Evolutionary conservation across 352 stramenopile species (phyloP).

Genomic region (Plasmopara halstedii): DNA sequence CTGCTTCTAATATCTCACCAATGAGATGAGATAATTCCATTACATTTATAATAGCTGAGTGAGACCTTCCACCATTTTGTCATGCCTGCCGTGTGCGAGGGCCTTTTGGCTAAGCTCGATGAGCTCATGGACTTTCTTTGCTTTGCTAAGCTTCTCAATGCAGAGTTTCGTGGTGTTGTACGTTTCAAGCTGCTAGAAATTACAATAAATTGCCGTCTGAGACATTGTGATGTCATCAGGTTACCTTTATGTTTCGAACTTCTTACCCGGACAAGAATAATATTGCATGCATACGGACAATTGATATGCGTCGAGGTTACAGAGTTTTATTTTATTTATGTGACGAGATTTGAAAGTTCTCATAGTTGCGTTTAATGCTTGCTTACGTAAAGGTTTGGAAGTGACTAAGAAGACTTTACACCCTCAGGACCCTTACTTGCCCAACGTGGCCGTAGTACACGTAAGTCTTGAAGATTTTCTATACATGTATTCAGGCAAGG

Average conservation of each 20-base stretch:
- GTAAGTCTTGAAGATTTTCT: constrained; percentile 76
- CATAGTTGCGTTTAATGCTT: no score
- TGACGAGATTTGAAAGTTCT: no score
- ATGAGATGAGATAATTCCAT: no score
- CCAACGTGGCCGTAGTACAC: constrained; percentile 59
- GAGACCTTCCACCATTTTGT: background rate
- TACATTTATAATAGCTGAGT: background rate
- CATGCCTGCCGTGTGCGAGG: constrained; percentile 47
- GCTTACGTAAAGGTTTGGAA: constrained; percentile 29
- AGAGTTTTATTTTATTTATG: background rate
- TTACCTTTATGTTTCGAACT: constrained; percentile 74
- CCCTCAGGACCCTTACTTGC: constrained; percentile 42
- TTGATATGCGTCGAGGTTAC: constrained; percentile 75
- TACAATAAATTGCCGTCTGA: no score
- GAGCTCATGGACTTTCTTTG: constrained; percentile 82
- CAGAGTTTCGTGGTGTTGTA: constrained; percentile 58
- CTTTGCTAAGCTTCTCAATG: constrained; percentile 40
- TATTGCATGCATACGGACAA: constrained; percentile 62
- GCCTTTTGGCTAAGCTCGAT: constrained; percentile 67
- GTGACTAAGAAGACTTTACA: constrained; percentile 45
- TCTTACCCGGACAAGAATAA: constrained; percentile 30
- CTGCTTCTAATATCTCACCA: no score
- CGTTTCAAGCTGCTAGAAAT: no score
- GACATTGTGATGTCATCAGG: constrained; percentile 27
- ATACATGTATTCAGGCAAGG: constrained; percentile 83